phyloP scores from a whole-genome alignment of 1,284 basidiomycete genomes.

The Boletus holoroseus region DNA sequence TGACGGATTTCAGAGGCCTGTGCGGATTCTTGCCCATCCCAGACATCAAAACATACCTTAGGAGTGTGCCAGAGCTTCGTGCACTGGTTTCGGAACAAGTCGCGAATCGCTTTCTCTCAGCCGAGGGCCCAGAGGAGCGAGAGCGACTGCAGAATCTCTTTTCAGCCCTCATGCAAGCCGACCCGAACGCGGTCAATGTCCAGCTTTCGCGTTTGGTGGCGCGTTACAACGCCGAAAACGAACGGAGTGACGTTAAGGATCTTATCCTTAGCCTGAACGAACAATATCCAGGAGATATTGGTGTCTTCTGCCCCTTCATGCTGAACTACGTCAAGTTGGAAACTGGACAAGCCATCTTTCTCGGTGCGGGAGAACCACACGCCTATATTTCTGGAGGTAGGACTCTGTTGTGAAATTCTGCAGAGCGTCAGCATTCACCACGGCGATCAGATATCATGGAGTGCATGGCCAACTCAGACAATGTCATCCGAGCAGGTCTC shows the following conservation, averaged over 20 bases:
- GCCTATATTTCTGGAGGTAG: slow-evolving; percentile 90
- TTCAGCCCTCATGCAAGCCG: slow-evolving; percentile 75
- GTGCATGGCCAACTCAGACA: slow-evolving; percentile 98
- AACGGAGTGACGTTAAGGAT: slow-evolving; percentile 50
- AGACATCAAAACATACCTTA: slow-evolving; percentile 65
- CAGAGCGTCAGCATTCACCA: slow-evolving; percentile 9
- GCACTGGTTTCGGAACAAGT: slow-evolving; percentile 60
- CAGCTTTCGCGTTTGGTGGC: slow-evolving; percentile 57
- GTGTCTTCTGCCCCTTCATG: slow-evolving; percentile 88
- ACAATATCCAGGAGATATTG: slow-evolving; percentile 93
- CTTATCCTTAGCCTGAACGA: slow-evolving; percentile 69
- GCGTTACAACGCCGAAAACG: slow-evolving; percentile 52
- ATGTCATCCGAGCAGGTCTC: slow-evolving; percentile 96
- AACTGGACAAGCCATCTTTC: slow-evolving; percentile 88
- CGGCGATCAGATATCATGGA: slow-evolving; percentile 79
- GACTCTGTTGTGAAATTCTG: slow-evolving; percentile 14
- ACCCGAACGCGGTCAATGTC: slow-evolving; percentile 44
- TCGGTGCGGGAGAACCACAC: slow-evolving; percentile 95
- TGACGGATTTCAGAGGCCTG: slow-evolving; percentile 87
- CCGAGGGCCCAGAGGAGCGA: slow-evolving; percentile 41
- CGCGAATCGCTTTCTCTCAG: slow-evolving; percentile 46
- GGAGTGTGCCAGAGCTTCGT: slow-evolving; percentile 73
- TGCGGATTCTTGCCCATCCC: slow-evolving; percentile 85
- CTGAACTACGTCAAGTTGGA: slow-evolving; percentile 82
- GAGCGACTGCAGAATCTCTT: slow-evolving; percentile 60